phyloP scores from a whole-genome alignment of 192 early-diverging fungal genomes.

The Podochytrium sp. region DNA sequence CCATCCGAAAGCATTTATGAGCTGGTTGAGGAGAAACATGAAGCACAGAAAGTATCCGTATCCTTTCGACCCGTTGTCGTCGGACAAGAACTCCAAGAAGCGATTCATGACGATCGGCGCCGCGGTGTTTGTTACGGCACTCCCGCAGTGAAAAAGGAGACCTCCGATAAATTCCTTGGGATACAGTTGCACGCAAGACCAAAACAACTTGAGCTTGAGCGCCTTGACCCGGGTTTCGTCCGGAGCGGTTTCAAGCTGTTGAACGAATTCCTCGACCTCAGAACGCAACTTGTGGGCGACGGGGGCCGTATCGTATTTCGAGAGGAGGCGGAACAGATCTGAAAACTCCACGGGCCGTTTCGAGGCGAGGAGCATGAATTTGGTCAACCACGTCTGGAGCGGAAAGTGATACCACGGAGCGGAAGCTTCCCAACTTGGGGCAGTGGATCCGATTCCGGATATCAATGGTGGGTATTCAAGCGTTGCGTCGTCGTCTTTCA shows the following conservation, averaged over 20 bases:
- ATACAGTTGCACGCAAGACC: slow-evolving; percentile 1
- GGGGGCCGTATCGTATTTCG: slow-evolving; percentile 18
- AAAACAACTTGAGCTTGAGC: neutral
- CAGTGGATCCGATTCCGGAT: slow-evolving; percentile 13
- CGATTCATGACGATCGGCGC: slow-evolving; percentile 13
- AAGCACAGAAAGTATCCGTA: slow-evolving; percentile 14
- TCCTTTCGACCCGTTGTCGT: neutral
- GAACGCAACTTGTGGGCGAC: neutral
- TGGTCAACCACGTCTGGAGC: slow-evolving; percentile 14
- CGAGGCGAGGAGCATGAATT: slow-evolving; percentile 1
- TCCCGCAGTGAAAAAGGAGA: slow-evolving; percentile 1
- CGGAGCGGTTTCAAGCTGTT: neutral
- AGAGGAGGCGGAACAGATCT: slow-evolving; percentile 21
- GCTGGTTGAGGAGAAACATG: slow-evolving; percentile 22
- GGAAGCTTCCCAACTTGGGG: neutral
- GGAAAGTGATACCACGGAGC: slow-evolving; percentile 11
- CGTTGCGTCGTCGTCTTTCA: neutral
- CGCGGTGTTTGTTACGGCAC: slow-evolving; percentile 10
- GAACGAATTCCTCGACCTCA: neutral
- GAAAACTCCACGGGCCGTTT: slow-evolving; percentile 2
- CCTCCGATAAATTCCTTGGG: neutral
- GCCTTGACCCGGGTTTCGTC: neutral
- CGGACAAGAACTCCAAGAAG: neutral
- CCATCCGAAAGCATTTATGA: slow-evolving; percentile 16
- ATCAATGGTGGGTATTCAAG: neutral